Evolutionary conservation across 2,329 filamentous ascomycete species (phyloP), one percentile per base, ranked within the genome.

Genomic region (Beauveria bassiana): DNA sequence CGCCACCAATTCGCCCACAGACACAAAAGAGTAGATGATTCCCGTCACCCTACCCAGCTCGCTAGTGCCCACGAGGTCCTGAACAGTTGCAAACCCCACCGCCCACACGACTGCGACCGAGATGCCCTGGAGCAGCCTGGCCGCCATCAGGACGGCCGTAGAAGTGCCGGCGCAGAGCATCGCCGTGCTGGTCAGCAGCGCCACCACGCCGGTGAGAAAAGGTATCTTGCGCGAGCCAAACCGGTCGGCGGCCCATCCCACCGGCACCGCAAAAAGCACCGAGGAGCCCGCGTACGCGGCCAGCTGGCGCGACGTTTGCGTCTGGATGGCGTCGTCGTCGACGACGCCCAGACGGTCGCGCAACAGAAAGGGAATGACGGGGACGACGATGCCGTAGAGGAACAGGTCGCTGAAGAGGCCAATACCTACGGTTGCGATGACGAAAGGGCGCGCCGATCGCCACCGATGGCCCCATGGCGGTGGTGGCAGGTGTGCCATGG

Each of bases 361-460:
- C 49, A 64, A 55, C 42, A 62, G 1, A 12, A 64, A 64, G 1
- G 62, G 62, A 12, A 64, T 52, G 14, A 62, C 20, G 20, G 60
- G 62, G 10, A 64, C 60, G 31, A 64, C n/a, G 22, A 64, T 62
- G 24, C 62, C 62, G 28, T 60, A 64, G 9, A 64, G 60, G 24
- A 64, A 62, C 5, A 62, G 43, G 26, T 64, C 62, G 10, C 54
- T 62, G 28, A 59, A 64, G 7, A 64, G 60, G 31, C 60, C 62
- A 3, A 64, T 18, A 14, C 60, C 50, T 9, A 62, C 62, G 5
- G 62, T 60, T 0, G 18, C 26, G 20, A 47, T 51, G 47, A 59
- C 42, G 26, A 59, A 62, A 24, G 22, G 12, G 8, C 54, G 54
- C 18, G 26, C 47, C 3, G 61, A 53, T 12, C 61, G 47, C 61